Evolutionary conservation across 805 yeast genomes (phyloP), one percentile per base, ranked within the genome.

Genomic region (Hanseniaspora lindneri): DNA sequence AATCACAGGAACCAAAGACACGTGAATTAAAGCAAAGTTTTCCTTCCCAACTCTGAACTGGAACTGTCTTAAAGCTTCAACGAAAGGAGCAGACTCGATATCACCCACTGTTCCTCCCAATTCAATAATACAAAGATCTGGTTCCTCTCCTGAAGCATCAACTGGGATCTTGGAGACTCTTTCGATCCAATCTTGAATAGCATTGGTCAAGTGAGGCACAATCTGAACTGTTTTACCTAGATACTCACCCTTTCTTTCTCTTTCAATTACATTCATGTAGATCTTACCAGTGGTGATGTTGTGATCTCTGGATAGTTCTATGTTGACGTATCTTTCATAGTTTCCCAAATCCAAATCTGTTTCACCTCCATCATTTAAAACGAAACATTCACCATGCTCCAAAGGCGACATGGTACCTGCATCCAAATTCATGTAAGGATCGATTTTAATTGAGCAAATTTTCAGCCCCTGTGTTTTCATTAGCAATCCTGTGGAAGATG

Each of bases 361-460:
- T 69, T 92, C 99, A 59, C 98, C 99, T 66, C 99, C 99, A 64
- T 92, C 99, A 65, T 89, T 84, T 61, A 92, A 74, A 47, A 92
- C 97, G 64, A 92, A 92, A 64, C 95, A 95, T 68, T 92, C 99
- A 58, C 99, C 98, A 64, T 92, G 99, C 67, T 92, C 99, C 62
- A 92, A 72, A 20, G 99, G 99, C 36, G 96, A 85, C 99, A 92
- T 92, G 39, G 99, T 92, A 59, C 99, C 99, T 34, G 99, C 99
- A 70, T 92, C 99, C 57, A 92, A 86, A 70, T 92, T 92, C 94
- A 92, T 84, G 69, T 92, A 92, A 35, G 99, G 99, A 70, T 92
- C 99, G 60, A 92, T 92, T 67, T 92, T 92, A 71, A 92, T 89
- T 14, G 97, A 87, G 3, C 98, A 89, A 54, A 89, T 97, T 63